phyloP scores from a whole-genome alignment of 192 early-diverging fungal species.

The Oehlia diaphana region DNA sequence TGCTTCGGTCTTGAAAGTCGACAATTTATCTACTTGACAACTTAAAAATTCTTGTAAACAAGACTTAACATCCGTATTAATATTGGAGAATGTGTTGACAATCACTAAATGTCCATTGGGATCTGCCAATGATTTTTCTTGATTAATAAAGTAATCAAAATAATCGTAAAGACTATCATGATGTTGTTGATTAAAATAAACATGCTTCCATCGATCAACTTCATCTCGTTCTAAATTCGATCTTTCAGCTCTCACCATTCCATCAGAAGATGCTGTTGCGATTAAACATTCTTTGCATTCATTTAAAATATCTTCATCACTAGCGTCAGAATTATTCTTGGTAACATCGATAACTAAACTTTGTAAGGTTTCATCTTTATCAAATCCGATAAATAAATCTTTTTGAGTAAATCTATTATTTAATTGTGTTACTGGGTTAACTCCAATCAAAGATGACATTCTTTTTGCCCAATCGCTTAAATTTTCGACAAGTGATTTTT shows the following conservation, averaged over 20 bases:
- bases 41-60: neutral
- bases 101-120: neutral
- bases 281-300: constrained; percentile 27
- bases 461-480: constrained; percentile 9
- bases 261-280: constrained; percentile 28
- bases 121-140: neutral
- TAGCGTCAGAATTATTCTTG: neutral
- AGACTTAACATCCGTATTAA: constrained; percentile 19
- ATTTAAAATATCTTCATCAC: constrained; percentile 18
- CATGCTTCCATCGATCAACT: constrained; percentile 13
- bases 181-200: constrained; percentile 15
- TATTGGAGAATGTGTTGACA: constrained; percentile 22
- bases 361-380: constrained; percentile 18
- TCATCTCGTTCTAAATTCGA: constrained; percentile 1
- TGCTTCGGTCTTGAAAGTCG: constrained; percentile 20
- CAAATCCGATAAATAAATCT: constrained; percentile 32
- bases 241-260: constrained; percentile 19
- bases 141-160: constrained; percentile 6
- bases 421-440: neutral
- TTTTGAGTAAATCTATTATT: neutral
- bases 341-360: constrained; percentile 21
- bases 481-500: neutral
- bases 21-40: constrained; percentile 14
- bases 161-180: constrained; percentile 9
- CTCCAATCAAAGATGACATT: constrained; percentile 11